Conservation (phyloP, 2,329 filamentous ascomycete genomes). For the Beauveria rudraprayagi region DNA sequence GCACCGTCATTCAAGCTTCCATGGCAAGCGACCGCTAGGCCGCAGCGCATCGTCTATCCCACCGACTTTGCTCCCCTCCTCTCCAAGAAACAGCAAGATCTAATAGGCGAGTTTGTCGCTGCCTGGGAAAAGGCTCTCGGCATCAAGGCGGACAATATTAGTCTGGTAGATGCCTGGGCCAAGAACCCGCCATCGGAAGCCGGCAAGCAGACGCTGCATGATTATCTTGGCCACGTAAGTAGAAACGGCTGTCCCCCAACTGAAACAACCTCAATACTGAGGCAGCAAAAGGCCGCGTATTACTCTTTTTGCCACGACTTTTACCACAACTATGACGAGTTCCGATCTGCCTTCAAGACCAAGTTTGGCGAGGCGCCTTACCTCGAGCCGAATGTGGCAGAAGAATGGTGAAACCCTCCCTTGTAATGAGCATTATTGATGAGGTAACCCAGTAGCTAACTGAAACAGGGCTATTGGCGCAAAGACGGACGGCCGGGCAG, state of each 20-base stretch:
- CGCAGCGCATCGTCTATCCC: conserved; percentile 19
- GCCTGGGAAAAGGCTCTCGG: conserved; percentile 18
- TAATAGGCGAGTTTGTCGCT: conserved; percentile 18
- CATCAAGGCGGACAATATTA: conserved; percentile 15
- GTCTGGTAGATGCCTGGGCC: conserved; percentile 16
- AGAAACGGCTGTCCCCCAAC: background rate
- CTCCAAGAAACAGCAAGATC: conserved; percentile 9
- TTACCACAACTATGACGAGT: conserved; percentile 22
- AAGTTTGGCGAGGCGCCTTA: conserved; percentile 20
- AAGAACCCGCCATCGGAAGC: conserved; percentile 17
- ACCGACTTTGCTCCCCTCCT: conserved; percentile 16
- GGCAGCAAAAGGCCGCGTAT: conserved; percentile 20
- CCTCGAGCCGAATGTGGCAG: conserved; percentile 21
- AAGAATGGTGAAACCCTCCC: conserved; percentile 21
- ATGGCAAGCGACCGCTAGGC: background rate
- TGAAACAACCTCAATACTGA: too few species aligned
- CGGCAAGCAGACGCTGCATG: conserved; percentile 16
- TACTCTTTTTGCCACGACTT: conserved; percentile 26
- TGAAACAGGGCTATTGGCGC: conserved; percentile 19
- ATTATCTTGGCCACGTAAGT: conserved; percentile 24
- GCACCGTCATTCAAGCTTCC: conserved; percentile 12
- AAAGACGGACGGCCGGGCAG: background rate
- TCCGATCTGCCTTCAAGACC: conserved; percentile 19
- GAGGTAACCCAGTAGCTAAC: background rate
- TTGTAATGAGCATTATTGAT: too few species aligned